Evolutionary conservation across 805 yeast species (phyloP).

Genomic region (Candida wancherniae): DNA sequence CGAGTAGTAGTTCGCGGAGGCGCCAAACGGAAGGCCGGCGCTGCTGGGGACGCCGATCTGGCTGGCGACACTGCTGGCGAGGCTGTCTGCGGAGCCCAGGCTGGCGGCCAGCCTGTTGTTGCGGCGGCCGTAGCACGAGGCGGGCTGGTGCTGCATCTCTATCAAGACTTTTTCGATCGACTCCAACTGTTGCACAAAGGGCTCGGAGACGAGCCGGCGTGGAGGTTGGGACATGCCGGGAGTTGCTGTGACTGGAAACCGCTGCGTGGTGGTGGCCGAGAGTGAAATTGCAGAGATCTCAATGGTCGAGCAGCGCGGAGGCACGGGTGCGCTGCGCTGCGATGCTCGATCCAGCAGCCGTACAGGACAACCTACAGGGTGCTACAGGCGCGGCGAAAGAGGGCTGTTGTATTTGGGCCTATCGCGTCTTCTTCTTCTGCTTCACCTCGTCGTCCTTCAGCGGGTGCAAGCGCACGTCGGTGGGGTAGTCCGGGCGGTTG

Average conservation of each 20-base stretch:
- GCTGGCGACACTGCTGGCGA: too few relatives aligned
- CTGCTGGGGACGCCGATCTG: background rate
- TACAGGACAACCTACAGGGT: too few relatives aligned
- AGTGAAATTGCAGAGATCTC: too few relatives aligned
- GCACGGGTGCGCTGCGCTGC: conserved; percentile 2
- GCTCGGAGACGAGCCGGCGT: conserved; percentile 24
- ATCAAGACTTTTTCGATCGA: conserved; percentile 27
- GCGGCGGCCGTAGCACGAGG: conserved; percentile 17
- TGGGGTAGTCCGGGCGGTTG: conserved; percentile 72
- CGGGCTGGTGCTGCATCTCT: conserved; percentile 33
- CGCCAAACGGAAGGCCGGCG: background rate
- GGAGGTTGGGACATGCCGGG: conserved; percentile 20
- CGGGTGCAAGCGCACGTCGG: conserved; percentile 74
- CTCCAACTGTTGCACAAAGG: conserved; percentile 33
- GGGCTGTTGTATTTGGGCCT: background rate
- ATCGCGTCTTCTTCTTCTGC: conserved; percentile 36
- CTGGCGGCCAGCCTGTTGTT: conserved; percentile 3
- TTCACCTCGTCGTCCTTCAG: conserved; percentile 83
- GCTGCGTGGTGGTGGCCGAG: too few relatives aligned
- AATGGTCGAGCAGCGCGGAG: conserved; percentile 1
- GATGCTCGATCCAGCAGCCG: background rate
- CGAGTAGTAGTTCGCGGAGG: too few relatives aligned
- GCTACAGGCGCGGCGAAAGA: too few relatives aligned
- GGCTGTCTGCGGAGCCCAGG: too few relatives aligned
- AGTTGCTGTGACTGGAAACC: too few relatives aligned